Percentiles rank a stretch among this genome's conserved stretches.
Conservation (phyloP, 805 yeast genomes). For the Metschnikowia reukaufii region DNA sequence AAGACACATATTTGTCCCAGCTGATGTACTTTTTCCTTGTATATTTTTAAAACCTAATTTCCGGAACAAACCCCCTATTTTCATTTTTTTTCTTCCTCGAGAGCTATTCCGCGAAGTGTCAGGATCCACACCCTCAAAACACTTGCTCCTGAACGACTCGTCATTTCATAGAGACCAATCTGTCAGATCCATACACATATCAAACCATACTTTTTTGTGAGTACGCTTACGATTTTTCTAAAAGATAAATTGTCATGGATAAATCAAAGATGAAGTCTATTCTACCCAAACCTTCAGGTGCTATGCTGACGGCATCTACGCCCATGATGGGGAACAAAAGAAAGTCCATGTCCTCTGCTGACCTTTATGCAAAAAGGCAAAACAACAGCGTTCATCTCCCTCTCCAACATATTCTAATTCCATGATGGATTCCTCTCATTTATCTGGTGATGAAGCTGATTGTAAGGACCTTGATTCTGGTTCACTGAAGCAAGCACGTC, state of each 20-base stretch:
- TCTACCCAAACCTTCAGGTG: slow-evolving; percentile 40
- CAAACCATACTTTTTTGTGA: too few species aligned
- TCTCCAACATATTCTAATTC: slow-evolving; percentile 7
- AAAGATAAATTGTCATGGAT: slow-evolving; percentile 27
- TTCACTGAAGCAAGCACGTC: slow-evolving; percentile 48
- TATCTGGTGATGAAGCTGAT: slow-evolving; percentile 5
- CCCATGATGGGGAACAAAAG: slow-evolving; percentile 16
- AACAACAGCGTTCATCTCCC: slow-evolving; percentile 10
- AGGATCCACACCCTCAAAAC: neutral
- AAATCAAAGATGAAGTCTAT: slow-evolving; percentile 42
- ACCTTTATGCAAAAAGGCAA: slow-evolving; percentile 15
- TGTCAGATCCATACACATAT: neutral
- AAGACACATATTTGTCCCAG: neutral
- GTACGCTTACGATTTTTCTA: too few species aligned
- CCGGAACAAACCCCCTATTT: neutral
- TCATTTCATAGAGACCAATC: neutral
- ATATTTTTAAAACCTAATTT: neutral
- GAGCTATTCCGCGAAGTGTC: neutral
- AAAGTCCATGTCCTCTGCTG: slow-evolving; percentile 16
- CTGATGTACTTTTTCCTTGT: neutral
- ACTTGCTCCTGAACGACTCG: neutral
- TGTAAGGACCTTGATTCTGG: slow-evolving; percentile 2
- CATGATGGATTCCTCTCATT: slow-evolving; percentile 6
- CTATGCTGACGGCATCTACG: slow-evolving; percentile 17
- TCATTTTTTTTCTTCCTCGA: neutral